These are phyloP conservation scores for Boletales sp. DNA, from an alignment of 768 basidiomycete genomes.

Conservation along the genomic window DNA sequence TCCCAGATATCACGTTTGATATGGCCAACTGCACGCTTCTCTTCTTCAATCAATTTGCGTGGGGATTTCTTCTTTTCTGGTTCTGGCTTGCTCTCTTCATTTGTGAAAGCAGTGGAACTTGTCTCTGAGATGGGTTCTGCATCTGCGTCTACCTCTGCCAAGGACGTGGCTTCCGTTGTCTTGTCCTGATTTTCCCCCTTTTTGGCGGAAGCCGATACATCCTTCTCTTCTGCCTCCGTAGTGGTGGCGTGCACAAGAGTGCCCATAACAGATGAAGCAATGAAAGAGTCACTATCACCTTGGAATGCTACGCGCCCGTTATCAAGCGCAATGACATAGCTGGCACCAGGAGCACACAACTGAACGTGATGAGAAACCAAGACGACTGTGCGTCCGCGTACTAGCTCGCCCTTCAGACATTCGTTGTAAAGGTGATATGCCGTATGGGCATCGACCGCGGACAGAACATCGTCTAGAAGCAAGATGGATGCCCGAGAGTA, in stretches of 20 bases:
- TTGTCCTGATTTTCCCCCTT: constrained; percentile 2
- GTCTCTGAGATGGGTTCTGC: constrained; percentile 36
- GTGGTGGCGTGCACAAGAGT: constrained; percentile 60
- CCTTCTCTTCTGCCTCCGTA: constrained; percentile 40
- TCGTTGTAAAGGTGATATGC: constrained; percentile 78
- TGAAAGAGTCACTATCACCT: constrained; percentile 64
- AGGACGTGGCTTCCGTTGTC: constrained; percentile 20
- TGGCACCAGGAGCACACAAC: constrained; percentile 75
- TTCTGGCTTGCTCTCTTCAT: constrained; percentile 35
- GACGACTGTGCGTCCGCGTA: constrained; percentile 76
- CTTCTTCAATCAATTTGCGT: constrained; percentile 83
- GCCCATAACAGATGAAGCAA: constrained; percentile 60
- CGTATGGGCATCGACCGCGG: constrained; percentile 78
- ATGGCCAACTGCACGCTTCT: constrained; percentile 71
- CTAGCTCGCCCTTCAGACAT: constrained; percentile 76
- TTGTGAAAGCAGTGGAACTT: constrained; percentile 40
- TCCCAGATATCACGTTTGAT: constrained; percentile 67
- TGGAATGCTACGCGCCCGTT: constrained; percentile 66
- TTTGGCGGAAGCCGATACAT: constrained; percentile 24
- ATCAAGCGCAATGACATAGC: constrained; percentile 79
- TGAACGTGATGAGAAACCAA: constrained; percentile 95
- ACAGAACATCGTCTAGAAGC: constrained; percentile 79
- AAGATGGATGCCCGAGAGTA: constrained; percentile 84
- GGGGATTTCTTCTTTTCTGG: constrained; percentile 56
- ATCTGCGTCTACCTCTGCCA: constrained; percentile 16